Evolutionary conservation across 2,329 filamentous ascomycete species (phyloP).

Genomic region (Zymoseptoria ardabiliae): DNA sequence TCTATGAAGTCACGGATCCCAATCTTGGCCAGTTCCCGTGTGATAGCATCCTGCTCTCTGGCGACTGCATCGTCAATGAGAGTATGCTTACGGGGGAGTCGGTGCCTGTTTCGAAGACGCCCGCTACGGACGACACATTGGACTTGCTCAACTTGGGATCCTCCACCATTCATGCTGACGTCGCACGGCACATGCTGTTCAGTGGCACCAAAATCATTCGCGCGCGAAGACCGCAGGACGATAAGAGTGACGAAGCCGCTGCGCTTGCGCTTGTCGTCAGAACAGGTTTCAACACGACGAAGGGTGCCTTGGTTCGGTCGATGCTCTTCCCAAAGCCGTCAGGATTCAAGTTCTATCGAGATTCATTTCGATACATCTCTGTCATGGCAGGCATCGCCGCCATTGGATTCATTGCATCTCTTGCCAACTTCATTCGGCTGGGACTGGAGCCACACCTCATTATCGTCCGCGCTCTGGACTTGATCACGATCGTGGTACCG

Average conservation of each 20-base stretch:
- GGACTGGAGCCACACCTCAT: constrained; percentile 83
- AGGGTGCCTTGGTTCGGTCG: constrained; percentile 87
- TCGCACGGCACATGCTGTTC: constrained; percentile 86
- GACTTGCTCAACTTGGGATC: constrained; percentile 67
- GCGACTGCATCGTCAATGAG: constrained; percentile 97
- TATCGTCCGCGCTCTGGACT: constrained; percentile 80
- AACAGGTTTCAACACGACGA: constrained; percentile 96
- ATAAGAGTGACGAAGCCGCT: constrained; percentile 77
- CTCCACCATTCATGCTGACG: constrained; percentile 71
- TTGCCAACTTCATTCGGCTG: constrained; percentile 86
- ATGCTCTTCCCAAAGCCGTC: constrained; percentile 99
- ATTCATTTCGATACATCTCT: constrained; percentile 95
- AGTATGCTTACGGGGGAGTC: constrained; percentile 98
- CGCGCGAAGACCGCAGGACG: constrained; percentile 78
- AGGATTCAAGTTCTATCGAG: constrained; percentile 96
- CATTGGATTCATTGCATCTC: constrained; percentile 81
- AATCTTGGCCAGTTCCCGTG: constrained; percentile 81
- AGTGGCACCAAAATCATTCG: constrained; percentile 93
- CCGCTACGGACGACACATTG: constrained; percentile 75
- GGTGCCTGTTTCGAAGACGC: constrained; percentile 88
- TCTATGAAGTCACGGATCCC: constrained; percentile 95
- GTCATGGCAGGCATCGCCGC: constrained; percentile 87
- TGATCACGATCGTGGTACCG: constrained; percentile 96
- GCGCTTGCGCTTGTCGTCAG: constrained; percentile 86
- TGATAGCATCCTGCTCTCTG: constrained; percentile 82